Conservation (phyloP, 148 eudicot species). For the Chenopodium album region DNA sequence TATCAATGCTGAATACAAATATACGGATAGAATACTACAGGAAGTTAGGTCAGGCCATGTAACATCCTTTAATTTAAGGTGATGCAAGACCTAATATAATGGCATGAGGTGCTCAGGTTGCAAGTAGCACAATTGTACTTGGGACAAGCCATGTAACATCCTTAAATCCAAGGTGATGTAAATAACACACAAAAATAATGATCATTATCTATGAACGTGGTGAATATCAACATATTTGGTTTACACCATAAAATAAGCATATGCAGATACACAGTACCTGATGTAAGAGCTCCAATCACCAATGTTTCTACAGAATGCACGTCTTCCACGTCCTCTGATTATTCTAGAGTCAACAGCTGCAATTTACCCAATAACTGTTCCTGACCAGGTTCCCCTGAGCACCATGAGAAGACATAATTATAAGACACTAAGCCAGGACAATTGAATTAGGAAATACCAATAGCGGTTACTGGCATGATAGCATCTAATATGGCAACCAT, state of each 20-base stretch:
- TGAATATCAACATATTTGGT: too few relatives aligned
- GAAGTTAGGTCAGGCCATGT: too few relatives aligned
- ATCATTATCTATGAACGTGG: too few relatives aligned
- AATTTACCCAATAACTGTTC: conserved; percentile 51
- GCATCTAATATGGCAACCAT: conserved; percentile 65
- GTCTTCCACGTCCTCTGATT: conserved; percentile 67
- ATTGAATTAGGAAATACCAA: conserved; percentile 43
- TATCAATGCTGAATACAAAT: too few relatives aligned
- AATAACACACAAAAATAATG: too few relatives aligned
- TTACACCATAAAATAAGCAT: neutral
- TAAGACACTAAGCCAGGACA: neutral
- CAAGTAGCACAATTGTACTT: too few relatives aligned
- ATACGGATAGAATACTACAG: too few relatives aligned
- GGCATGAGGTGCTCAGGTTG: too few relatives aligned
- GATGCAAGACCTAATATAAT: too few relatives aligned
- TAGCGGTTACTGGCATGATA: conserved; percentile 69
- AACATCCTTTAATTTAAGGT: too few relatives aligned
- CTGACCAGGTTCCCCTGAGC: neutral
- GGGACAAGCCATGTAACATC: too few relatives aligned
- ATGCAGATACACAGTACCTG: conserved; percentile 38
- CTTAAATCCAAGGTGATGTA: too few relatives aligned
- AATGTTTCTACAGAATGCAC: conserved; percentile 60
- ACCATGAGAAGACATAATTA: neutral
- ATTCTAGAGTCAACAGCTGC: conserved; percentile 70
- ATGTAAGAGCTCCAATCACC: conserved; percentile 61